Evolutionary conservation across 768 basidiomycete species (phyloP), one percentile per base, ranked within the genome.

Genomic region (Hypholoma sublateritium): DNA sequence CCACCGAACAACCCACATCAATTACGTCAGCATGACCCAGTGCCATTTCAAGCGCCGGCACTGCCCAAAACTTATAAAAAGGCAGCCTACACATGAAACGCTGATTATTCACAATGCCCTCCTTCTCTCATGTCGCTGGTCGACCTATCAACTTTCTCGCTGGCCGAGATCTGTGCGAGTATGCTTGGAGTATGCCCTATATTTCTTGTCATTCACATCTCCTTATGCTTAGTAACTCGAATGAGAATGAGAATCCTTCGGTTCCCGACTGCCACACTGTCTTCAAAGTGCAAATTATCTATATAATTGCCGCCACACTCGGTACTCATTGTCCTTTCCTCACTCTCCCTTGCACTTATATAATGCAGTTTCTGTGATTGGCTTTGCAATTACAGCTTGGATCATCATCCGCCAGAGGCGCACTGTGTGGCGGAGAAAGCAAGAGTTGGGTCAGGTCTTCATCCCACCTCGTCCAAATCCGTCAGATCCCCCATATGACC

Each of bases 111-210:
- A 34, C 21, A 14, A 53, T 53, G 42, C 32, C 43, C 14, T 53
- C 51, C 13, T 39, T 39, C n/a, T 22, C 39, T 19, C 41, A 14
- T 43, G 43, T 46, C 53, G 43, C 46, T 47, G 46, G 46, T 28
- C 46, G 46, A 16, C 12, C 46, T 11, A 16, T 47, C 21, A 22
- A 47, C 16, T 22, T 11, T 47, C 46, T 53, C 53, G 53, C 53
- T 45, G 52, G 52, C 22, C 52, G 52, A 44, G 52, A 53, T 44
- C n/a, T 44, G 17, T 53, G 53, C 53, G 32, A 35, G 53, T 53
- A 53, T 53, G 53, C 11, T 12, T 25, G 16, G 3, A 16, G 32
- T 13, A 6, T 28, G 6, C 4, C 25, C 12, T 12, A n/a, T 12
- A 22, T 47, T 14, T 41, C 17, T 41, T 41, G 39, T 41, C 14